These are phyloP conservation scores for Sclerotiophoma versabilis DNA, from an alignment of 2,329 filamentous ascomycete species.

Conservation along the genomic window DNA sequence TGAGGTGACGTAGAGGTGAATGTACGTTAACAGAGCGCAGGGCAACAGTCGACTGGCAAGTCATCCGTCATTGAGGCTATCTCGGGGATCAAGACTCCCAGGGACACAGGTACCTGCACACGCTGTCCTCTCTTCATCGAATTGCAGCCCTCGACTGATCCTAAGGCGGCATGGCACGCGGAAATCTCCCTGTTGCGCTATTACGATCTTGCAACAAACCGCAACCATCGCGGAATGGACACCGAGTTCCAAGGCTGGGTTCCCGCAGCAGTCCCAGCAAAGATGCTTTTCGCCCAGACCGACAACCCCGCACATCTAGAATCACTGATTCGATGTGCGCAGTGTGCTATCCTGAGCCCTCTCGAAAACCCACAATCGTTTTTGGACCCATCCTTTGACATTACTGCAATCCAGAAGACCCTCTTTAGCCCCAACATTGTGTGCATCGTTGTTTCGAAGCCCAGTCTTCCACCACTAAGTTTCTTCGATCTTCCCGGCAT, in stretches of 20 bases:
- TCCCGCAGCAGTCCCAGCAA: conserved; percentile 45
- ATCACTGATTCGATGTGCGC: conserved; percentile 73
- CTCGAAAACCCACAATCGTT: conserved; percentile 56
- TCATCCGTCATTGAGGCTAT: conserved; percentile 64
- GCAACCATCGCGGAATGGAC: conserved; percentile 43
- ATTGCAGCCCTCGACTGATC: conserved; percentile 62
- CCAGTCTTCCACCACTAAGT: conserved; percentile 73
- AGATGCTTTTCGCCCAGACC: conserved; percentile 69
- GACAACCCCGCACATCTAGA: conserved; percentile 69
- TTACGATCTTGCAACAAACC: conserved; percentile 61
- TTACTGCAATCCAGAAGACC: conserved; percentile 53
- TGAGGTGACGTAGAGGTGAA: too few species aligned
- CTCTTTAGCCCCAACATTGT: conserved; percentile 86
- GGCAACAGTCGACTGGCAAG: conserved; percentile 84
- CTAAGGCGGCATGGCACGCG: conserved; percentile 66
- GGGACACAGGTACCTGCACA: conserved; percentile 77
- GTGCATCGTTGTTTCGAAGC: conserved; percentile 75
- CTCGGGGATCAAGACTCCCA: conserved; percentile 72
- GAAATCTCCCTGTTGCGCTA: conserved; percentile 69
- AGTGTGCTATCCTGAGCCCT: conserved; percentile 79
- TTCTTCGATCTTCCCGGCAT: conserved; percentile 89
- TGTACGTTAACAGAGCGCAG: conserved; percentile 13
- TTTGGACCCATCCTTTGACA: conserved; percentile 23
- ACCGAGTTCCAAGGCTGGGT: conserved; percentile 72
- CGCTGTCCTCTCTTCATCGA: conserved; percentile 82